These are phyloP conservation scores for Psilocybe sp. DNA, from an alignment of 768 basidiomycete genomes.

Conservation along the genomic window DNA sequence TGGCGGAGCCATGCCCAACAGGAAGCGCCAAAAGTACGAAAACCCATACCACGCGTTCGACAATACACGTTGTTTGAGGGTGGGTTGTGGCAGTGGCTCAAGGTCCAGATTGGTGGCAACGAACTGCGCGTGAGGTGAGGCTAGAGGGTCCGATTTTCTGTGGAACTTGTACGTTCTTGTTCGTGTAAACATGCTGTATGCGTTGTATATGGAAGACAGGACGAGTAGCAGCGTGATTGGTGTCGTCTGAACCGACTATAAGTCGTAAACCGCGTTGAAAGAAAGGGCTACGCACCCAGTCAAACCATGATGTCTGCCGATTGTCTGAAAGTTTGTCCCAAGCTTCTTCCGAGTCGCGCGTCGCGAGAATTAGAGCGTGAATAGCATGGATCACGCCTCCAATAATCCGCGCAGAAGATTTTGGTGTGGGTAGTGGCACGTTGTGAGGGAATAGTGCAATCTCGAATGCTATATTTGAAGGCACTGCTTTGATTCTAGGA, in stretches of 20 bases:
- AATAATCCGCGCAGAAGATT: constrained; percentile 62
- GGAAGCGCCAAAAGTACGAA: constrained; percentile 60
- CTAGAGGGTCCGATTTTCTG: constrained; percentile 58
- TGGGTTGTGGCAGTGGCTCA: constrained; percentile 40
- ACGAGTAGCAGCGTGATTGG: constrained; percentile 60
- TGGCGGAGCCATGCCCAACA: constrained; percentile 58
- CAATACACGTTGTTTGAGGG: constrained; percentile 41
- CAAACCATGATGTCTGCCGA: constrained; percentile 66
- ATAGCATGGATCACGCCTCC: constrained; percentile 65
- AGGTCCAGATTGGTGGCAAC: constrained; percentile 52
- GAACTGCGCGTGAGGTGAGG: constrained; percentile 69
- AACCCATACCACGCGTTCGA: constrained; percentile 50
- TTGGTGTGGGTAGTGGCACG: constrained; percentile 66
- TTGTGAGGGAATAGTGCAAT: constrained; percentile 83
- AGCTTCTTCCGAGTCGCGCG: constrained; percentile 62
- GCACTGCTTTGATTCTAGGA: constrained; percentile 57
- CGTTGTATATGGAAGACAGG: constrained; percentile 51
- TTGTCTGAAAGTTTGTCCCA: constrained; percentile 81
- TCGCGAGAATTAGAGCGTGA: constrained; percentile 62
- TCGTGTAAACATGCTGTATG: constrained; percentile 68
- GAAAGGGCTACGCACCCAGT: constrained; percentile 58
- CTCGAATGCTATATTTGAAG: constrained; percentile 73
- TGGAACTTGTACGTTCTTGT: constrained; percentile 69
- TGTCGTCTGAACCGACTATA: constrained; percentile 46
- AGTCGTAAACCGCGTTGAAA: constrained; percentile 7